Evolutionary conservation across 805 yeast species (phyloP).

Genomic region (Soucietia sequanensis): DNA sequence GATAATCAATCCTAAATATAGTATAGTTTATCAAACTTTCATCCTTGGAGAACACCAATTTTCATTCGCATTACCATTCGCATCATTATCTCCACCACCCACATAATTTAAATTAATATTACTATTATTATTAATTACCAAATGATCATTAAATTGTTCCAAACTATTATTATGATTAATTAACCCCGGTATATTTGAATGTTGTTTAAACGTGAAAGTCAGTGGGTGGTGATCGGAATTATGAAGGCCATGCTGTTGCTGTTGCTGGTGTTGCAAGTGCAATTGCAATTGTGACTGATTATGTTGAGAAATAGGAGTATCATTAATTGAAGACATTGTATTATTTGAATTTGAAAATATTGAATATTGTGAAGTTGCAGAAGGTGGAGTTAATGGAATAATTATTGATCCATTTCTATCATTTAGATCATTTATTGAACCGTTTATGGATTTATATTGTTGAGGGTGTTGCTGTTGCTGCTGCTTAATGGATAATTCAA

Average conservation of each 20-base stretch:
- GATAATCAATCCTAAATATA: no score
- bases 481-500: slow-evolving; percentile 1
- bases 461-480: slow-evolving; percentile 3
- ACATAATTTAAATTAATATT: background rate
- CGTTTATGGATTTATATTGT: slow-evolving; percentile 3
- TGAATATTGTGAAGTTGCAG: slow-evolving; percentile 40
- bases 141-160: no score
- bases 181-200: no score
- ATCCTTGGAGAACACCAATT: slow-evolving; percentile 1
- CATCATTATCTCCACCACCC: background rate
- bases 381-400: slow-evolving; percentile 39
- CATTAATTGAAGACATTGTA: slow-evolving; percentile 17
- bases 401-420: no score
- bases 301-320: slow-evolving; percentile 22
- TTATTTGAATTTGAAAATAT: slow-evolving; percentile 29
- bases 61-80: background rate
- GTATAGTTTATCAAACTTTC: background rate
- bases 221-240: no score
- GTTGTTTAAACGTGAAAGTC: no score
- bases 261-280: slow-evolving; percentile 1
- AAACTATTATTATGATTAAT: no score
- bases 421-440: no score
- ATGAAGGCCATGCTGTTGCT: background rate
- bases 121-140: no score
- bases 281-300: slow-evolving; percentile 1